Evolutionary conservation across 768 basidiomycete species (phyloP).

Genomic region (Melanogaster broomeanus): DNA sequence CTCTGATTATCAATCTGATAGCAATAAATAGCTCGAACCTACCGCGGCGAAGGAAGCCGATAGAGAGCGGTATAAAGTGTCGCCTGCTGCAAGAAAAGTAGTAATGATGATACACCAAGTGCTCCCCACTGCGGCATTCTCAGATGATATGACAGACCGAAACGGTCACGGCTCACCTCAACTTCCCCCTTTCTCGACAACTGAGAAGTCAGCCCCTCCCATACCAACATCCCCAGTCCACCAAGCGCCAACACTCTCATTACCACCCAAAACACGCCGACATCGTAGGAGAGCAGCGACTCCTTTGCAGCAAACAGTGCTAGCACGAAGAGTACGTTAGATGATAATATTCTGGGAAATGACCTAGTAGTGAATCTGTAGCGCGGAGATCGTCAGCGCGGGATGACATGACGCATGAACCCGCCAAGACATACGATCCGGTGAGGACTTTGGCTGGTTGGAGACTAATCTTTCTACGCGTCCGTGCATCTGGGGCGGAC

Average conservation of each 20-base stretch:
- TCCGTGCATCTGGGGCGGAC: conserved; percentile 68
- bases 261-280: conserved; percentile 75
- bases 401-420: neutral
- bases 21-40: conserved; percentile 20
- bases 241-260: conserved; percentile 73
- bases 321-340: conserved; percentile 64
- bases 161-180: conserved; percentile 49
- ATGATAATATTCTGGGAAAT: conserved; percentile 56
- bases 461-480: conserved; percentile 63
- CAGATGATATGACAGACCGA: conserved; percentile 5
- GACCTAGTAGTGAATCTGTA: conserved; percentile 53
- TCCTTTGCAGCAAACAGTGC: conserved; percentile 66
- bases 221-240: conserved; percentile 62
- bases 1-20: neutral
- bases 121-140: conserved; percentile 61
- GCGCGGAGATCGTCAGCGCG: conserved; percentile 5
- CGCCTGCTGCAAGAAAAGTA: conserved; percentile 69
- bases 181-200: conserved; percentile 53
- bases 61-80: conserved; percentile 69
- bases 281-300: conserved; percentile 63
- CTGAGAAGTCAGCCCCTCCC: conserved; percentile 59
- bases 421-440: conserved; percentile 46
- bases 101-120: conserved; percentile 63
- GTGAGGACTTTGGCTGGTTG: conserved; percentile 56
- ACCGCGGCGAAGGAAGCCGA: conserved; percentile 69